Evolutionary conservation across 345 rosid genomes (phyloP).

Genomic region (Citrus cavaleriei): DNA sequence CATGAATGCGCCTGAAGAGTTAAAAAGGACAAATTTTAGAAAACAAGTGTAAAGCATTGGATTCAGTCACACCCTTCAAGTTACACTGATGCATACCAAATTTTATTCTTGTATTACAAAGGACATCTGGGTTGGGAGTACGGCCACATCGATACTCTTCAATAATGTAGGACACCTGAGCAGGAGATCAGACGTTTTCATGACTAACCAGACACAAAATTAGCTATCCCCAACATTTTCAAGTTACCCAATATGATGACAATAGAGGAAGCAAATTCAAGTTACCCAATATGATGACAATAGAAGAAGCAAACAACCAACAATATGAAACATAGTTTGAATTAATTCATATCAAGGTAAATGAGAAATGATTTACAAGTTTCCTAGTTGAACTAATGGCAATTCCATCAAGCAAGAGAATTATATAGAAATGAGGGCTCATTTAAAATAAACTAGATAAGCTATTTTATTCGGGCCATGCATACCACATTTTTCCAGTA

Average conservation of each 20-base stretch:
- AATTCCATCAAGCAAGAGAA: too few species aligned
- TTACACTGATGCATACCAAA: conserved; percentile 49
- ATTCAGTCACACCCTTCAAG: not conserved
- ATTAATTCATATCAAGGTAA: not conserved
- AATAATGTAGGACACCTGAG: conserved; percentile 85
- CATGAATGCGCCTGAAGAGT: conserved; percentile 75
- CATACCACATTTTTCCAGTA: conserved; percentile 93
- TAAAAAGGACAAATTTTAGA: conserved; percentile 7
- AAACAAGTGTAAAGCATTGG: not conserved
- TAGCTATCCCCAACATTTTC: not conserved
- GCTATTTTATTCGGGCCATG: not conserved
- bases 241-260: not conserved
- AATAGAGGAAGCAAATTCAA: not conserved
- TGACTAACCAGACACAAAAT: not conserved
- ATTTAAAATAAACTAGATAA: not conserved
- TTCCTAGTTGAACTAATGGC: not conserved
- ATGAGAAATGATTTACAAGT: not conserved
- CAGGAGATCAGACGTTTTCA: conserved; percentile 3
- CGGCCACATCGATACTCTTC: conserved; percentile 87
- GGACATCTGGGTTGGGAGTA: conserved; percentile 93
- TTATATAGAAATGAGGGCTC: not conserved
- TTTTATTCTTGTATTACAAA: conserved; percentile 90
- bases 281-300: not conserved
- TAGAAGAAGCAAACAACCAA: not conserved
- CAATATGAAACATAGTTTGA: not conserved